Base-by-base conservation (phyloP, 331 rosid species). In the Pyracantha coccinea region DNA sequence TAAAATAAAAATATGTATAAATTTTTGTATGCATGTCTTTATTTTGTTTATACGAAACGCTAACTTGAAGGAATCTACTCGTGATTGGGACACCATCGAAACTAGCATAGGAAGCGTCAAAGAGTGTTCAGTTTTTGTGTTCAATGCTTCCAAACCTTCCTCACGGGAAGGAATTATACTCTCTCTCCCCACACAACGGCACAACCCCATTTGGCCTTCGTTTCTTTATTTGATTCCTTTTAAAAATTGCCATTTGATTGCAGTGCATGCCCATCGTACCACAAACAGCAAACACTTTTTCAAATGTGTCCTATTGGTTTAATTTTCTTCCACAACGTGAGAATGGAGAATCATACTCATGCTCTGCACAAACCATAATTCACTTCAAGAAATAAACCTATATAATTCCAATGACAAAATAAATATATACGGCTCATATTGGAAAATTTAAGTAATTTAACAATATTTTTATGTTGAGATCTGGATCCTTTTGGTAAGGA, bases 141-240 rank as follows among this genome's bases (percentile, higher is more conserved):
- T 88, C 68, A 74, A 86, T 88, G 83, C 81, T 77, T 88, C 88
- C 90, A 88, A 88, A 74, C 17, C 75, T 73, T 82, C 57, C 79
- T 88, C 92, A 88, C 92, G 92, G 88, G 90, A 52, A 52, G 57
- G 2, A 17, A 52, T 52, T 52, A 52, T 50, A 50, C 81, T 71
- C 71, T 86, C 78, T 79, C 64, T 12, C 64, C 4, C 71, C 1
- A 44, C 69, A 45, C 77, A 38, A 60, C 29, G n/a, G 75, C 66
- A 52, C 57, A 52, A 52, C 4, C 4, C 57, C 8, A 50, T 50
- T 50, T 17, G 55, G 55, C 75, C 8, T 55, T 58, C 2, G 29
- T 58, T 11, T 69, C 23, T 59, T 29, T 53, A 32, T 20, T 55
- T 71, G 25, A 27, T 33, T 71, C 33, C 54, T 33, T 71, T 21